Evolutionary conservation across 1,284 basidiomycete species (phyloP), one percentile per base, ranked within the genome.

Genomic region (Moesziomyces sp.): DNA sequence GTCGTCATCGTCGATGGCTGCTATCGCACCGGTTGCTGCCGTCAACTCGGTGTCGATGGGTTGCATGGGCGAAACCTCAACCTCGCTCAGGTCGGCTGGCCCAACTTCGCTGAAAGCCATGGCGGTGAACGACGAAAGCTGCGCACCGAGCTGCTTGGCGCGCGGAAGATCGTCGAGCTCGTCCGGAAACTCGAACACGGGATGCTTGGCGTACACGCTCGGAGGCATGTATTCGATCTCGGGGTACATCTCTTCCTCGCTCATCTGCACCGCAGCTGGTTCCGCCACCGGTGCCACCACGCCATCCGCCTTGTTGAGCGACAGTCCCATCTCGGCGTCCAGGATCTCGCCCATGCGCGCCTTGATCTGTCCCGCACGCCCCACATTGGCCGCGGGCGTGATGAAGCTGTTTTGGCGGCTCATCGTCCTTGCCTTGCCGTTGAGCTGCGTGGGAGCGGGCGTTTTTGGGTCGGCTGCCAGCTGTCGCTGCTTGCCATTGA

Each of bases 171-270:
- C 74, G 21, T 80, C 78, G 18, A 80, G 72, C 43, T 66, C 74
- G 18, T 65, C 52, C 0, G 78, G 69, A 16, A 78, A 74, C 49
- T 74, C 69, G 46, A 78, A 80, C 13, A 68, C 70, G 2, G 66
- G 58, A 35, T 77, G 69, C 24, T 58, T 55, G n/a, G 59, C 59
- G 19, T 52, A 46, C 16, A 38, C 14, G 49, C 67, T 71, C 14
- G 74, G 64, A 14, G 77, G 76, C 74, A 78, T 74, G 46, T 72
- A 73, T 40, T 78, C 80, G 51, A 81, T 78, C 58, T 77, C 75
- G 10, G 80, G 80, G 44, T 77, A 80, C 58, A 74, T 55, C 42
- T 81, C 79, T 24, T 81, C 79, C 35, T 79, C 79, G 5, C 70
- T 72, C 61, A 79, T 19, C 19, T 63, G 63, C 38, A 55, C 57